phyloP scores from a whole-genome alignment of 345 rosid species.

The Citrus australasica region DNA sequence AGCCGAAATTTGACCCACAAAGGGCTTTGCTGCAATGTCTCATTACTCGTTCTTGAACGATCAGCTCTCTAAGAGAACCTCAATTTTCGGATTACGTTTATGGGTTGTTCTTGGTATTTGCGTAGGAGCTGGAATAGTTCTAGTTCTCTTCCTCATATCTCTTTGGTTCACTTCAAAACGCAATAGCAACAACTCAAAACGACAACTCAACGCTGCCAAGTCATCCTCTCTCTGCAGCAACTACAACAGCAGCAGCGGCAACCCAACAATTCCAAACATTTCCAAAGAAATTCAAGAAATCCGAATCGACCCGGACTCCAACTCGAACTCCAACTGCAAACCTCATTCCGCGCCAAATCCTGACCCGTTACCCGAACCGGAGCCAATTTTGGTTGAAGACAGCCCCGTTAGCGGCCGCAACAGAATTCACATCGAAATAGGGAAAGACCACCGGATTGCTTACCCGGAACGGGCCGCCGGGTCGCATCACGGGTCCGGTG shows the following conservation, averaged over 20 bases:
- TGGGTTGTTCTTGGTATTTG: slow-evolving; percentile 87
- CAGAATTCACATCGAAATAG: slow-evolving; percentile 78
- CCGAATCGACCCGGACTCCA: slow-evolving; percentile 43
- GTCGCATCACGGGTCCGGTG: slow-evolving; percentile 56
- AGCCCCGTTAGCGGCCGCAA: slow-evolving; percentile 37
- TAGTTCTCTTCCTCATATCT: slow-evolving; percentile 75
- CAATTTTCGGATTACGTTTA: slow-evolving; percentile 62
- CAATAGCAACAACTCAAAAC: slow-evolving; percentile 30
- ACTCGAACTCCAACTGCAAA: slow-evolving; percentile 12
- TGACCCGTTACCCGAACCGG: slow-evolving; percentile 46
- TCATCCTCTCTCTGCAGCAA: slow-evolving; percentile 16
- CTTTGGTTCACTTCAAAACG: slow-evolving; percentile 81
- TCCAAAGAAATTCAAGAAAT: slow-evolving; percentile 84
- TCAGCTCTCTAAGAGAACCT: slow-evolving; percentile 61
- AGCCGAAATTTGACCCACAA: background rate
- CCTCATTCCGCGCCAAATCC: slow-evolving; percentile 27
- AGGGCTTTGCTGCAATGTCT: slow-evolving; percentile 40
- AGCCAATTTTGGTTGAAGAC: slow-evolving; percentile 32
- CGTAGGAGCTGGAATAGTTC: slow-evolving; percentile 77
- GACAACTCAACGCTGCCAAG: slow-evolving; percentile 11
- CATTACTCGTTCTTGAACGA: slow-evolving; percentile 60
- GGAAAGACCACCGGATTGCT: slow-evolving; percentile 77
- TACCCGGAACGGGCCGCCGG: slow-evolving; percentile 67
- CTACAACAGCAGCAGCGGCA: slow-evolving; percentile 9
- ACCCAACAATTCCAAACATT: slow-evolving; percentile 57